Evolutionary conservation across 169 alveolate genomes (phyloP), one percentile per base, ranked within the genome.

Genomic region (Plasmodium cynomolgi): DNA sequence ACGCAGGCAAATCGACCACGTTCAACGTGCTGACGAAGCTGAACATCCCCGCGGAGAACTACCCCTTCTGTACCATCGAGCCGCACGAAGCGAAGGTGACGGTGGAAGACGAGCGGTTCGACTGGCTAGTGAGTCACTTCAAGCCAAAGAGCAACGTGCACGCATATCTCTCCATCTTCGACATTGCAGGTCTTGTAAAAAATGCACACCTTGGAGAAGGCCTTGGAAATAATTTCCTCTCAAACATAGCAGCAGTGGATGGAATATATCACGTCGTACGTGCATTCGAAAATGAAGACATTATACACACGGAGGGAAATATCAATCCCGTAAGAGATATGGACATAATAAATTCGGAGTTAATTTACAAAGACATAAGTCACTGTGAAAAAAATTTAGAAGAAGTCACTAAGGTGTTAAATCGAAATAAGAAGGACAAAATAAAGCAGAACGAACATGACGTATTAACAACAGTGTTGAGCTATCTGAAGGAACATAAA

Each of bases 161-260:
- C 33, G 99, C 99, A 15, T 97, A 98, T 33, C 92, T 99, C 39
- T 97, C 99, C 13, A 98, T 99, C 50, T 98, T 98, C 84, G 99
- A 99, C 95, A 99, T 99, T 81, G 99, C 99, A 6, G 99, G 99
- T 8, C 97, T 99, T 17, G 99, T 99, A 17, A 98, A 98, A 41
- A 99, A 99, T 54, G 99, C 99, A 15, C 98, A 98, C 84, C 97
- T 98, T 80, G 99, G 99, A 17, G 99, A 98, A 95, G 99, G 99
- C 3, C 98, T 99, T 68, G 99, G 99, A 71, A 99, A 99, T 93
- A 99, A 99, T 68, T 99, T 99, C 97, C 96, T 99, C 75, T 98
- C 99, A 11, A 99, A 99, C 94, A 99, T 99, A 68, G 98, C 98
- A 84, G 99, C 99, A 39, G 99, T 98, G 9, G 99, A 99, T 95